Evolutionary conservation across 2,329 filamentous ascomycete species (phyloP).

Genomic region (Cryphonectria japonica): DNA sequence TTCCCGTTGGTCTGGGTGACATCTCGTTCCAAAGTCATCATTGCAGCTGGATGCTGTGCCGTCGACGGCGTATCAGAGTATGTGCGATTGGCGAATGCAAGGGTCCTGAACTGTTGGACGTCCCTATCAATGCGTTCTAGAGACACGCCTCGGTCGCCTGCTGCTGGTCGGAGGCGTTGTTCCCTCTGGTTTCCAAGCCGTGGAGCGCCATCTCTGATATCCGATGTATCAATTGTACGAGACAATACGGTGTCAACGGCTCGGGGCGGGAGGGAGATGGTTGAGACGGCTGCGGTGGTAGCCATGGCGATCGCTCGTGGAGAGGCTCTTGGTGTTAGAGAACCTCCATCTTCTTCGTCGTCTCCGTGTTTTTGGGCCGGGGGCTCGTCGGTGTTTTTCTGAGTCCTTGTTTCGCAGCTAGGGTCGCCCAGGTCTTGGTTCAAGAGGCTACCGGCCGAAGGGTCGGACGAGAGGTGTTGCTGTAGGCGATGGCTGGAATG

Average conservation of each 20-base stretch:
- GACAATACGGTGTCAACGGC: conserved; percentile 20
- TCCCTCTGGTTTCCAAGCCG: conserved; percentile 42
- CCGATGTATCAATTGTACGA: conserved; percentile 36
- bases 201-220: conserved; percentile 40
- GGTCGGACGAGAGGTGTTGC: conserved; percentile 24
- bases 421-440: conserved; percentile 23
- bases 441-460: conserved; percentile 25
- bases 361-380: conserved; percentile 34
- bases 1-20: conserved; percentile 10
- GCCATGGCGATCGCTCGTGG: conserved; percentile 36
- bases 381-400: conserved; percentile 32
- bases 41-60: background rate
- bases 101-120: conserved; percentile 39
- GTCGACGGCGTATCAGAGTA: conserved; percentile 22
- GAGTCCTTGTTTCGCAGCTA: conserved; percentile 29
- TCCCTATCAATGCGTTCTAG: conserved; percentile 49
- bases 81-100: conserved; percentile 30
- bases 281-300: conserved; percentile 28
- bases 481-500: conserved; percentile 26
- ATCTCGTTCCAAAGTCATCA: conserved; percentile 3
- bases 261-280: conserved; percentile 26
- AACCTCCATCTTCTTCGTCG: conserved; percentile 41
- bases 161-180: conserved; percentile 36
- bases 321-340: conserved; percentile 43
- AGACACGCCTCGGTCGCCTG: conserved; percentile 43